These are phyloP conservation scores for Fusarium veterinarium DNA, from an alignment of 2,329 filamentous ascomycete species.

Conservation along the genomic window DNA sequence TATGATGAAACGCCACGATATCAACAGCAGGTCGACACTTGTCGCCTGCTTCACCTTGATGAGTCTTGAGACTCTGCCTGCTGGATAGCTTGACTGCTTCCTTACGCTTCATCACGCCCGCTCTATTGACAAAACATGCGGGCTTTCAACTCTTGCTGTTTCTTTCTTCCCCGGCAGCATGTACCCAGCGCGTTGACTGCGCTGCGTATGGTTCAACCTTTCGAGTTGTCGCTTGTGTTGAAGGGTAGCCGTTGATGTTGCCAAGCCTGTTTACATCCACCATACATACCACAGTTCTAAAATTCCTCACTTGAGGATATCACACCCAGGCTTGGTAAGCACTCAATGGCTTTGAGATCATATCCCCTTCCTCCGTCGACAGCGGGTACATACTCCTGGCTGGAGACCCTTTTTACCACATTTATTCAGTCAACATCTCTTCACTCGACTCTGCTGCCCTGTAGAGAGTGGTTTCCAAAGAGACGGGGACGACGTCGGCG, in stretches of 20 bases:
- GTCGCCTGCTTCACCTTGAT: constrained; percentile 41
- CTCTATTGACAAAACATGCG: constrained; percentile 29
- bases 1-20: constrained; percentile 46
- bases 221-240: constrained; percentile 3
- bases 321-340: constrained; percentile 28
- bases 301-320: constrained; percentile 8
- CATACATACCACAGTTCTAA: background rate
- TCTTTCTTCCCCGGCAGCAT: constrained; percentile 41
- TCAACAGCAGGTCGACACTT: constrained; percentile 36
- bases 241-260: constrained; percentile 35
- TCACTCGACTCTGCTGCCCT: constrained; percentile 41
- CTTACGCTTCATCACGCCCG: constrained; percentile 44
- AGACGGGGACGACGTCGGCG: constrained; percentile 42
- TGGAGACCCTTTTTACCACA: constrained; percentile 37
- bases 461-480: constrained; percentile 35
- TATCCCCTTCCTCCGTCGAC: constrained; percentile 25
- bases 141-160: constrained; percentile 38
- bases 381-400: constrained; percentile 37
- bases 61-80: constrained; percentile 42
- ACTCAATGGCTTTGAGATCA: constrained; percentile 41
- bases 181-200: constrained; percentile 46
- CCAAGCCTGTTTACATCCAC: constrained; percentile 14
- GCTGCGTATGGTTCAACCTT: constrained; percentile 33
- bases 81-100: constrained; percentile 43
- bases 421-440: constrained; percentile 42